These are phyloP conservation scores for Teunomyces funiuensis DNA, from an alignment of 805 yeast species.

Conservation along the genomic window DNA sequence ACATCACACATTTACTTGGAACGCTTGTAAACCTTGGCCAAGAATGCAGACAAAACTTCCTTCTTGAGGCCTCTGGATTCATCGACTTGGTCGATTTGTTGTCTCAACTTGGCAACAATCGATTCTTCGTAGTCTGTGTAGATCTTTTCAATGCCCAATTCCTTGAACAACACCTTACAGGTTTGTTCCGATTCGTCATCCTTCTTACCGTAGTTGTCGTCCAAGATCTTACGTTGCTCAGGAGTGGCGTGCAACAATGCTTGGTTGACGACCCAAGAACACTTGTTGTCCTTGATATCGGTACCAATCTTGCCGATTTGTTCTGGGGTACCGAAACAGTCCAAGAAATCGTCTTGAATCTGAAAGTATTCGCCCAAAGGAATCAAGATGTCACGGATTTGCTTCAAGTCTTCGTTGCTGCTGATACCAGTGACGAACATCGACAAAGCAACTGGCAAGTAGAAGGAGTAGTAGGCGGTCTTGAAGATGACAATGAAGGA, in stretches of 20 bases:
- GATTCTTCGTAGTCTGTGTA: conserved; percentile 84
- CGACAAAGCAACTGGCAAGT: conserved; percentile 95
- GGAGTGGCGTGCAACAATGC: conserved; percentile 78
- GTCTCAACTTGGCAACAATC: conserved; percentile 61
- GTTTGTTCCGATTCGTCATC: conserved; percentile 63
- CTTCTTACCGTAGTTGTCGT: conserved; percentile 88
- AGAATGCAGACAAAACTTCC: conserved; percentile 80
- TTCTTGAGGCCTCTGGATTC: conserved; percentile 92
- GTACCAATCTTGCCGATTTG: conserved; percentile 98
- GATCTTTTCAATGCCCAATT: conserved; percentile 65
- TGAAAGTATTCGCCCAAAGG: conserved; percentile 99
- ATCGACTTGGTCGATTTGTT: conserved; percentile 69
- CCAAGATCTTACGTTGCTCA: conserved; percentile 80
- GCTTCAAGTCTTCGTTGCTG: conserved; percentile 73
- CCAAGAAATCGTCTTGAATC: conserved; percentile 96
- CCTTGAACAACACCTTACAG: conserved; percentile 72
- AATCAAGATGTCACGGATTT: conserved; percentile 81
- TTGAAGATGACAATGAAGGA: conserved; percentile 94
- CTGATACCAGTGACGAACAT: conserved; percentile 87
- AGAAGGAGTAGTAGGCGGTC: conserved; percentile 97
- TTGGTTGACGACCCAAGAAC: conserved; percentile 95
- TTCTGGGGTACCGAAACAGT: conserved; percentile 96
- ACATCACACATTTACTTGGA: conserved; percentile 54
- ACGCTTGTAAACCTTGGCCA: conserved; percentile 91
- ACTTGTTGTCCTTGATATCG: conserved; percentile 96